Evolutionary conservation across 2,329 filamentous ascomycete genomes (phyloP), one percentile per base, ranked within the genome.

Genomic region (Ophiostoma sp.): DNA sequence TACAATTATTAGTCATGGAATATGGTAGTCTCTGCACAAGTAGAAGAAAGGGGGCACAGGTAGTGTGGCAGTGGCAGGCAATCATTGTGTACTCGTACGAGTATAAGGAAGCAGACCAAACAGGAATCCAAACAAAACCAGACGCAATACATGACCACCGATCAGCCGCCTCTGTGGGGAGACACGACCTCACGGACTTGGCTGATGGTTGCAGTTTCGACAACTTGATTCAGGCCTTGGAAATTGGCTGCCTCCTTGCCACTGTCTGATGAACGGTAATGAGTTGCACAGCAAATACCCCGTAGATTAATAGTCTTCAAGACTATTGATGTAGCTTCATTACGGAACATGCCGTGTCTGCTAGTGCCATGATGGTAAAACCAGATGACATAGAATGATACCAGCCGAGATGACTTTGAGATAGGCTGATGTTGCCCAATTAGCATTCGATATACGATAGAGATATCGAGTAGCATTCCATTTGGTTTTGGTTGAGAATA

Each of bases 181-280:
- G 52, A 58, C 52, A 18, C 12, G 47, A 18, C 45, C 16, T 18
- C 47, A 16, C 36, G 38, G 52, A 60, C 55, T 55, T 55, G 18
- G 49, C 12, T 55, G 49, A 27, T 55, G 49, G n/a, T 27, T 55
- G 49, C 49, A 55, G 18, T 55, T 7, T 55, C 8, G 12, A 55
- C n/a, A 55, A 55, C 49, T 55, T 55, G 49, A 55, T 55, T 55
- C 49, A 55, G 27, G 49, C 49, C 49, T 55, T 55, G 49, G 49
- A 55, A 36, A 55, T 55, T 55, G 49, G 49, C 49, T 55, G 49
- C 49, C 49, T 55, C 49, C 49, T 55, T 55, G 49, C n/a, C 47
- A 36, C n/a, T 55, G 42, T 45, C 42, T 11, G n/a, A 44, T 16
- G 12, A 45, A 45, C n/a, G 45, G n/a, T 55, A 55, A 12, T 27